phyloP scores from a whole-genome alignment of 164 flowering plant genomes.

The Cinnamomum chago region DNA sequence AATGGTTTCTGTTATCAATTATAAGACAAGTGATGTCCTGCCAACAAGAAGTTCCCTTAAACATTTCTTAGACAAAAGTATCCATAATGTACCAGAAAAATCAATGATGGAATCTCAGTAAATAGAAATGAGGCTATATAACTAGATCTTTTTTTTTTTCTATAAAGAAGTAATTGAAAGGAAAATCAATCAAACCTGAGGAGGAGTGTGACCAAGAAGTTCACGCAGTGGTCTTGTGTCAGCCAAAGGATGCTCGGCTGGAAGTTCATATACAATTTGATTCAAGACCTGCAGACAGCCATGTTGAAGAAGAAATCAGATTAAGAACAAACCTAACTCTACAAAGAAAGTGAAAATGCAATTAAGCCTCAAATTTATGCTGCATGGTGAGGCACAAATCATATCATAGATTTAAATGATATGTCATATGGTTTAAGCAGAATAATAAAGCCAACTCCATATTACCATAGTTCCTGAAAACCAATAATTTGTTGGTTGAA shows the following conservation, averaged over 20 bases:
- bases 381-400: slow-evolving; percentile 1
- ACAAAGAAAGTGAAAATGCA: not conserved
- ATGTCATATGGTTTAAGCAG: not conserved
- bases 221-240: slow-evolving; percentile 86
- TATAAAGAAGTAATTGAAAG: not conserved
- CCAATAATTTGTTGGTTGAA: not conserved
- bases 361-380: not conserved
- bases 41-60: not conserved
- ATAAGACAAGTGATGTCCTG: not conserved
- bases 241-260: slow-evolving; percentile 92
- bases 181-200: slow-evolving; percentile 49
- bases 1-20: not conserved
- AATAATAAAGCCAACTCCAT: not conserved
- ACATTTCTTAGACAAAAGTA: not conserved
- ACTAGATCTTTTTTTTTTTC: not conserved
- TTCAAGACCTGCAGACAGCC: slow-evolving; percentile 65
- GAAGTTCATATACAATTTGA: slow-evolving; percentile 92
- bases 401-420: not conserved
- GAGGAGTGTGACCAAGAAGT: slow-evolving; percentile 96
- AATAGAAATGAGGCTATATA: not conserved
- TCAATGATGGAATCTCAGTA: too few relatives aligned
- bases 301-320: not conserved
- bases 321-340: not conserved
- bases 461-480: too few relatives aligned
- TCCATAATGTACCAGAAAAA: not conserved